Evolutionary conservation across 768 basidiomycete species (phyloP), one percentile per base, ranked within the genome.

Genomic region (Suillus brevipes): DNA sequence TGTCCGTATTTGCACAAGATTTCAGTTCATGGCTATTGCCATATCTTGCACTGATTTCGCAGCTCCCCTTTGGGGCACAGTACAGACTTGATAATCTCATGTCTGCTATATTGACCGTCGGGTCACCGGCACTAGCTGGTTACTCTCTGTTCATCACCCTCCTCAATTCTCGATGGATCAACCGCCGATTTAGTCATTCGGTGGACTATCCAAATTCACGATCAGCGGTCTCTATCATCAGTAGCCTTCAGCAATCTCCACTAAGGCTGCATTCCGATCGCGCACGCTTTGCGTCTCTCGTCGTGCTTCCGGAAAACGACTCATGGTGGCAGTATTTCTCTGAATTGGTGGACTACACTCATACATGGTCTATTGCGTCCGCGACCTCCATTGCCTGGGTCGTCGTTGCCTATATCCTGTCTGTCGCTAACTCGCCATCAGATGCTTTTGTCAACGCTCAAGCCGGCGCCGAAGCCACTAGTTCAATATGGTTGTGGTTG

Each of bases 11-110:
- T 57, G 55, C 74, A 0, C 79, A 80, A 53, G 73, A 81, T 56
- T 83, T 79, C 66, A 72, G 76, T 12, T 66, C 81, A 0, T 85
- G 83, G 84, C 72, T 84, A 5, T 63, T 85, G 7, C 84, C 84
- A 7, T 84, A 81, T 76, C 76, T 85, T 10, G 82, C 83, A 0
- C 68, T 85, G 7, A 71, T 84, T 18, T 82, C 83, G 0, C 83
- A 83, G 53, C 77, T 85, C 20, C 84, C 83, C 0, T 85, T 83
- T 37, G 82, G 82, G 10, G 75, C 79, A 38, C 72, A 67, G 14
- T 76, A 77, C 60, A 77, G 70, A 37, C 67, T 75, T 16, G 81
- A 82, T n/a, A 82, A 84, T 59, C 70, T 83, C 45, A 73, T 77
- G 65, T 78, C 81, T 9, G 77, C 78, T 28, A 14, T 84, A 5